phyloP scores from a whole-genome alignment of 306 rosid species.

The Astragalus glycyphyllos region DNA sequence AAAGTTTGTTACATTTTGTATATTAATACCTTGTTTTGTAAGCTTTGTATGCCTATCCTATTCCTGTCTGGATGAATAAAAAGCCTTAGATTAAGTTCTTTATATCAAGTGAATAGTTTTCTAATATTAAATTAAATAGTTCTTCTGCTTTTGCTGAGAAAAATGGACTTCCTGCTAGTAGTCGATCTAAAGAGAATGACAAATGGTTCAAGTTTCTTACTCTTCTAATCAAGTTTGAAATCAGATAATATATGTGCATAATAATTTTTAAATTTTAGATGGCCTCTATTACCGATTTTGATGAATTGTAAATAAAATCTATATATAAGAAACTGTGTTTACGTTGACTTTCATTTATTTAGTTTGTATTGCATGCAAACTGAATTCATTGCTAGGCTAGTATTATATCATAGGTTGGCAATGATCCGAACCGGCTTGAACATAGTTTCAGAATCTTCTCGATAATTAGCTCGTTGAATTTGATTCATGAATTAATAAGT shows the following conservation, averaged over 20 bases:
- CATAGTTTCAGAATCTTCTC: too few species aligned
- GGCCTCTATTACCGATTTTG: neutral
- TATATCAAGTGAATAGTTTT: conserved; percentile 6
- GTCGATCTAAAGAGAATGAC: neutral
- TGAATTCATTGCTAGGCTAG: too few species aligned
- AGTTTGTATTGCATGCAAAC: too few species aligned
- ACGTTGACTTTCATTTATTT: too few species aligned
- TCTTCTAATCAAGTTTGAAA: neutral
- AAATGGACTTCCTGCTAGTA: neutral
- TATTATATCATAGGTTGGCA: too few species aligned
- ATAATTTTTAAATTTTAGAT: neutral
- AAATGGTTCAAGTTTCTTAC: neutral
- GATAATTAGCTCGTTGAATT: too few species aligned
- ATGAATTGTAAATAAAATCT: neutral
- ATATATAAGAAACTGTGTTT: too few species aligned
- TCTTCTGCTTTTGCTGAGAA: neutral
- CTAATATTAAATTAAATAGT: neutral
- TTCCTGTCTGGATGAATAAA: conserved; percentile 19
- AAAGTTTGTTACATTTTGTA: conserved; percentile 7
- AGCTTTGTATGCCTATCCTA: conserved; percentile 1
- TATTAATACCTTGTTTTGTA: conserved; percentile 6
- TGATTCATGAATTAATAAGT: too few species aligned
- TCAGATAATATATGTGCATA: neutral
- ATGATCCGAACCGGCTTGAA: too few species aligned
- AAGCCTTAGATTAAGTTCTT: conserved; percentile 8